Evolutionary conservation across 257 asterid species (phyloP), one percentile per base, ranked within the genome.

Genomic region (Avicennia marina): DNA sequence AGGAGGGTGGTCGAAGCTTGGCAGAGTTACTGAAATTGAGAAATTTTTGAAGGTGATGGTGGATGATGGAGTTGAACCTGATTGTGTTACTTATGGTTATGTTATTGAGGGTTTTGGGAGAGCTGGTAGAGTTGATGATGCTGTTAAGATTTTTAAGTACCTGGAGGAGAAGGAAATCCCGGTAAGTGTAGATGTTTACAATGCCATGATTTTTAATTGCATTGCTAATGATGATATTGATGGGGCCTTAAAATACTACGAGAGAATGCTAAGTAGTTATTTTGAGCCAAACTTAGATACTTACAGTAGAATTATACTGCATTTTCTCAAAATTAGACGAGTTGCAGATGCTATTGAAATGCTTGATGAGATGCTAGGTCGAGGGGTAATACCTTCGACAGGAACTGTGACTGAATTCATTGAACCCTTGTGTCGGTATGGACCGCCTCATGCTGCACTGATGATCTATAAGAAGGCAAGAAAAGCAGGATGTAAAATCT

Each of bases 391-490:
- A 71, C 96, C 96, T 31, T 32, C 84, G 4, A 69, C 85, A 1
- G 96, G 98, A 42, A 72, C 65, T 13, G 58, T 88, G 48, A 83
- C 95, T 32, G 75, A 78, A 26, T 82, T 91, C 45, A 69, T 88
- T 16, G 79, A 70, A 53, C 86, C 87, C 41, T 50, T 90, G 79
- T 88, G 95, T 58, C 56, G 87, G 64, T 85, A 91, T 22, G 98
- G 98, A 33, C 98, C 95, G 20, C 98, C 98, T 32, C 80, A 91
- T 60, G 96, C 98, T 55, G 96, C 95, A 11, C 52, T 91, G 74
- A 65, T 79, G 84, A 71, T 91, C 38, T 85, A 91, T 47, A 82
- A 85, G 68, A 85, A 80, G 73, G 95, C 95, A 2, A 81, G 74
- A 68, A 81, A 88, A 71, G 78, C 75, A 24, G 93, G 93, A 44